Evolutionary conservation across 345 rosid genomes (phyloP).

Genomic region (Acer campestre): DNA sequence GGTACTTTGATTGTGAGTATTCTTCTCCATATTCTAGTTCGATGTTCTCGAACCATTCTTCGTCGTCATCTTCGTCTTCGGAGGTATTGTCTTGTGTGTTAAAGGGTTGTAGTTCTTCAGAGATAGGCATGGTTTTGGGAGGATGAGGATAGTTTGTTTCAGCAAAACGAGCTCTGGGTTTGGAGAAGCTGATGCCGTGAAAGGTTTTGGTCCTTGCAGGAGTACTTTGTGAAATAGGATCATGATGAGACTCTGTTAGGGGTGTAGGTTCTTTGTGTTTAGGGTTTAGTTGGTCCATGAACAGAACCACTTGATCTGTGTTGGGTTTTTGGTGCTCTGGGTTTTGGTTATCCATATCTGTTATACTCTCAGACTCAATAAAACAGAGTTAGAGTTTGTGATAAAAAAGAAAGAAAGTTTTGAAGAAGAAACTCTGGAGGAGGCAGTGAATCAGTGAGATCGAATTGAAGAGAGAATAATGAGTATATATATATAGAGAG

Average conservation of each 20-base stretch:
- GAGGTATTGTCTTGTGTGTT: background rate
- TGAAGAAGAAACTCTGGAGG: too few relatives aligned
- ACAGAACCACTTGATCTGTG: conserved; percentile 34
- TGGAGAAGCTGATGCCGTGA: conserved; percentile 42
- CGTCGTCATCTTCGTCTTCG: conserved; percentile 30
- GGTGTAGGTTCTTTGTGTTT: conserved; percentile 6
- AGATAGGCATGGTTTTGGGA: conserved; percentile 14
- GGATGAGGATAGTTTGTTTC: conserved; percentile 28
- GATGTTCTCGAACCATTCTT: conserved; percentile 26
- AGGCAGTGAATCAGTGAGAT: too few relatives aligned
- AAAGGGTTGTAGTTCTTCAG: conserved; percentile 15
- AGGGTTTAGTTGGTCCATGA: conserved; percentile 26
- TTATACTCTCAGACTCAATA: too few relatives aligned
- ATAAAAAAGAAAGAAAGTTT: too few relatives aligned
- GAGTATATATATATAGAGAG: too few relatives aligned
- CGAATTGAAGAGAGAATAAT: too few relatives aligned
- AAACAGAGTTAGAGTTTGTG: too few relatives aligned
- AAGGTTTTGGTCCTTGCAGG: conserved; percentile 27
- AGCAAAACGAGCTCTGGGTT: conserved; percentile 51
- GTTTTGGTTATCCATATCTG: too few relatives aligned
- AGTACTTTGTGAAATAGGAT: background rate
- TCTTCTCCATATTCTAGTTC: background rate
- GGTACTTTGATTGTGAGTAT: background rate
- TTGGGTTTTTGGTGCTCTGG: background rate
- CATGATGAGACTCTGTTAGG: background rate